phyloP scores from a whole-genome alignment of 345 rosid genomes.

The Citrus inodora region DNA sequence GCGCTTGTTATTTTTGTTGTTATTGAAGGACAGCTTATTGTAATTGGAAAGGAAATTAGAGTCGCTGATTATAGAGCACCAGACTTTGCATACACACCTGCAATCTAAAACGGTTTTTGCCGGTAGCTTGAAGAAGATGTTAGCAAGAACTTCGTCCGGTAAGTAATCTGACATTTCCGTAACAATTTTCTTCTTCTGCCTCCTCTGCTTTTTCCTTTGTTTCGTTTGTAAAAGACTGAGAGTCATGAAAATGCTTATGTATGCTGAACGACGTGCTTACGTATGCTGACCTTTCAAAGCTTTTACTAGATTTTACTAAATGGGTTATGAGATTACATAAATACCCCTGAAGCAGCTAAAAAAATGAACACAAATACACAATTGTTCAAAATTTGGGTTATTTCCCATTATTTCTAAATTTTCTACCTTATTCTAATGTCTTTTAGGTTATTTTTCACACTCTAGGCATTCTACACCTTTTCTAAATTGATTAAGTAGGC shows the following conservation, averaged over 20 bases:
- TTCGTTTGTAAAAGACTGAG: neutral
- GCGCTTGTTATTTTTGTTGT: neutral
- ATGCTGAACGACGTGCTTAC: too few species aligned
- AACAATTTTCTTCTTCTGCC: neutral
- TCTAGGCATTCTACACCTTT: too few species aligned
- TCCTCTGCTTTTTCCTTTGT: neutral
- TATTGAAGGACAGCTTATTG: neutral
- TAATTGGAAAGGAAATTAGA: neutral
- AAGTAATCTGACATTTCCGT: slow-evolving; percentile 1
- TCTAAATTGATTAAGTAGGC: too few species aligned
- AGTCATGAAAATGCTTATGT: neutral
- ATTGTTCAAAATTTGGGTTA: too few species aligned
- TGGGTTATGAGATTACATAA: too few species aligned
- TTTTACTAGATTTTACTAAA: too few species aligned
- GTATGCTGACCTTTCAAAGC: too few species aligned
- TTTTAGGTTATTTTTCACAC: too few species aligned
- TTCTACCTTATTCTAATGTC: too few species aligned
- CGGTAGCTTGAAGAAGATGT: neutral
- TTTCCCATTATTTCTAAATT: too few species aligned
- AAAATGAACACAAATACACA: too few species aligned
- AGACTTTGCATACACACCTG: slow-evolving; percentile 10
- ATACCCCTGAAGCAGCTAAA: too few species aligned
- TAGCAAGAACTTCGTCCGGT: neutral
- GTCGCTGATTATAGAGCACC: neutral
- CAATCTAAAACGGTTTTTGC: neutral